Conservation (phyloP, 129 eudicot species). For the Calendula officinalis region DNA sequence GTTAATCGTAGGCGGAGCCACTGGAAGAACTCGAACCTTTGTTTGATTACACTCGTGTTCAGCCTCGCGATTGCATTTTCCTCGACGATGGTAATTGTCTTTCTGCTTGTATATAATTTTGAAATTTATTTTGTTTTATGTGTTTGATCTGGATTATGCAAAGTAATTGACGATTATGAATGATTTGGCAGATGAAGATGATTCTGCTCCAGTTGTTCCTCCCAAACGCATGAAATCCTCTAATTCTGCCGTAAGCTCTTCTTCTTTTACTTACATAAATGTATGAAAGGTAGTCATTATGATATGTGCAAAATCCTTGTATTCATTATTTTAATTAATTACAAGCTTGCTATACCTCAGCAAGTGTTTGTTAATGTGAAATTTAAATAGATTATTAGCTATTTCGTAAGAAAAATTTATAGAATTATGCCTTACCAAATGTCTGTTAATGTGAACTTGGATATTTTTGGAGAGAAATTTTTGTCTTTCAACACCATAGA, state of each 20-base stretch:
- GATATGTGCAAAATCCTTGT: not conserved
- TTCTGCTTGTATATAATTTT: not conserved
- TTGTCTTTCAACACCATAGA: not conserved
- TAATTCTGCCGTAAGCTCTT: conserved; percentile 38
- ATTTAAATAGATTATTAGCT: not conserved
- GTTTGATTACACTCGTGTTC: conserved; percentile 88
- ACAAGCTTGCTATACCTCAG: conserved; percentile 8
- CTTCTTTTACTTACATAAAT: not conserved
- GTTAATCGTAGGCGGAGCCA: conserved; percentile 43
- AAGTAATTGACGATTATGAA: conserved; percentile 1
- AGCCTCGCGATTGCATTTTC: conserved; percentile 43
- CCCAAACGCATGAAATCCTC: conserved; percentile 45
- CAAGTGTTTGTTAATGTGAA: conserved; percentile 15
- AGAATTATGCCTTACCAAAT: too few species aligned
- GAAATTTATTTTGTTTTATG: not conserved
- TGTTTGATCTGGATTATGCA: conserved; percentile 14
- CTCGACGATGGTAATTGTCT: conserved; percentile 47
- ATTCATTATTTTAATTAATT: conserved; percentile 8
- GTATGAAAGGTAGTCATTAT: not conserved
- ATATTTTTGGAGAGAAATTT: not conserved
- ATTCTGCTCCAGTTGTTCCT: conserved; percentile 19
- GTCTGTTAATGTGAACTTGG: not conserved
- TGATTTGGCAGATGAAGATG: conserved; percentile 46
- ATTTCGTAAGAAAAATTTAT: not conserved
- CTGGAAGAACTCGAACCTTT: conserved; percentile 81